A percentile compares a stretch with the other conserved stretches of the same genome.
Evolutionary conservation across 1,139 yeast genomes (phyloP).

Genomic region (Suhomyces guaymorum): DNA sequence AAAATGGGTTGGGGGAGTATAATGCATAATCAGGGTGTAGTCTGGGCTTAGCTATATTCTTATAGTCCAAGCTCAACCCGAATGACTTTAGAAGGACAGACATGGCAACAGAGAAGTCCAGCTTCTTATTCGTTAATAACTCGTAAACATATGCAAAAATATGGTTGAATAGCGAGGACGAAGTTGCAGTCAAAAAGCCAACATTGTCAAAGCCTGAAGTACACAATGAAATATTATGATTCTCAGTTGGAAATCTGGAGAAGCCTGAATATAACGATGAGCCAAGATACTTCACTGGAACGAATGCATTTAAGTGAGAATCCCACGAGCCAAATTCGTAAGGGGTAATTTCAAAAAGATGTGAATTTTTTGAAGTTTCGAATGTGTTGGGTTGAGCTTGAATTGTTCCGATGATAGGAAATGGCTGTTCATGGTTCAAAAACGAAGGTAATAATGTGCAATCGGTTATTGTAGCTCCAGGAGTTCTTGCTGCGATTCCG

Average conservation of each 20-base stretch:
- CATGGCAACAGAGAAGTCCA: slow-evolving; percentile 42
- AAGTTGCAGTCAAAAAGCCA: slow-evolving; percentile 73
- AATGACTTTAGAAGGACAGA: slow-evolving; percentile 47
- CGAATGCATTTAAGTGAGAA: slow-evolving; percentile 48
- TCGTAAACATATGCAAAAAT: slow-evolving; percentile 51
- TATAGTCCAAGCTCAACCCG: slow-evolving; percentile 40
- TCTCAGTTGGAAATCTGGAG: slow-evolving; percentile 20
- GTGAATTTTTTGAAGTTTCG: slow-evolving; percentile 29
- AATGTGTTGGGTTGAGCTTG: slow-evolving; percentile 29
- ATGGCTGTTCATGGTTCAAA: slow-evolving; percentile 36
- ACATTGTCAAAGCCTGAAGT: slow-evolving; percentile 63
- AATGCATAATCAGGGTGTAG: slow-evolving; percentile 67
- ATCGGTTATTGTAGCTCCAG: slow-evolving; percentile 40
- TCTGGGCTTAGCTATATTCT: slow-evolving; percentile 24
- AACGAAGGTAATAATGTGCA: slow-evolving; percentile 32
- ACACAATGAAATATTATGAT: slow-evolving; percentile 41
- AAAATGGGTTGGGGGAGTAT: slow-evolving; percentile 77
- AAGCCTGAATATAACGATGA: slow-evolving; percentile 40
- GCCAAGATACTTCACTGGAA: slow-evolving; percentile 56
- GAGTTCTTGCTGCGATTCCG: slow-evolving; percentile 34
- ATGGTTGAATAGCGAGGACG: slow-evolving; percentile 69
- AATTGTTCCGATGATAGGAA: slow-evolving; percentile 42
- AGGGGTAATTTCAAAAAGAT: slow-evolving; percentile 58
- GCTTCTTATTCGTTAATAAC: slow-evolving; percentile 37
- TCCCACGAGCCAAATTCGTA: slow-evolving; percentile 76